Evolutionary conservation across 2,329 filamentous ascomycete species (phyloP).

Genomic region (Neofusicoccum parvum): DNA sequence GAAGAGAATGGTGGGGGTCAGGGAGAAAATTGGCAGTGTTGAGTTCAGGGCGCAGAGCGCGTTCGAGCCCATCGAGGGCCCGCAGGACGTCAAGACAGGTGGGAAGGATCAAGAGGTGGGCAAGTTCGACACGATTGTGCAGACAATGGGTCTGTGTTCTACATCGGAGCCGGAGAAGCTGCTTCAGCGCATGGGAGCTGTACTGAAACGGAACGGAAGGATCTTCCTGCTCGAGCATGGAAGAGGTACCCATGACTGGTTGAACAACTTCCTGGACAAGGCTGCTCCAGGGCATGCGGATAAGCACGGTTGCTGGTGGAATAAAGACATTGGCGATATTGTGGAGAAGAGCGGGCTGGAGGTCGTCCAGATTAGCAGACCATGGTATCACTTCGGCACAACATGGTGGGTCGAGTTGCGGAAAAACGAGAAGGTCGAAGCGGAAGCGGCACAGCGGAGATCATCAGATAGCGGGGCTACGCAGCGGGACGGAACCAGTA

Average conservation of each 20-base stretch:
- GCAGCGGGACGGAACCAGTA: neutral
- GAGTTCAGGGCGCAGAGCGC: slow-evolving; percentile 49
- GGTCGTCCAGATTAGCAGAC: slow-evolving; percentile 47
- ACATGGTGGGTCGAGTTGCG: slow-evolving; percentile 52
- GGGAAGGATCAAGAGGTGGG: neutral
- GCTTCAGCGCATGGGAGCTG: slow-evolving; percentile 47
- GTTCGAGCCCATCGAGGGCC: slow-evolving; percentile 45
- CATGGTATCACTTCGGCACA: slow-evolving; percentile 49
- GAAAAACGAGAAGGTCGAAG: slow-evolving; percentile 19
- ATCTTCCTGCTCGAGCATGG: slow-evolving; percentile 55
- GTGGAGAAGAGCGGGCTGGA: slow-evolving; percentile 52
- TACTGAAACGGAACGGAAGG: slow-evolving; percentile 45
- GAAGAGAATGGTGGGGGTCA: neutral
- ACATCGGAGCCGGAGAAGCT: slow-evolving; percentile 48
- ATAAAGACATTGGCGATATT: slow-evolving; percentile 53
- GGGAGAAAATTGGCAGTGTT: slow-evolving; percentile 24
- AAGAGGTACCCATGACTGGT: slow-evolving; percentile 50
- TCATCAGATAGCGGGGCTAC: neutral
- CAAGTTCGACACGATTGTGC: slow-evolving; percentile 51
- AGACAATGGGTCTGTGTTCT: slow-evolving; percentile 56
- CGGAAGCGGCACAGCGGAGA: neutral
- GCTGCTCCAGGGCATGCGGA: slow-evolving; percentile 51
- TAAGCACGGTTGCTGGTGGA: slow-evolving; percentile 56
- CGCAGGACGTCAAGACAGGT: slow-evolving; percentile 32
- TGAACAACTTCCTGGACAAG: slow-evolving; percentile 51